Percentiles rank a stretch among this genome's conserved stretches.
phyloP scores from a whole-genome alignment of 495 filamentous ascomycete species.

The Aspergillus leporis region DNA sequence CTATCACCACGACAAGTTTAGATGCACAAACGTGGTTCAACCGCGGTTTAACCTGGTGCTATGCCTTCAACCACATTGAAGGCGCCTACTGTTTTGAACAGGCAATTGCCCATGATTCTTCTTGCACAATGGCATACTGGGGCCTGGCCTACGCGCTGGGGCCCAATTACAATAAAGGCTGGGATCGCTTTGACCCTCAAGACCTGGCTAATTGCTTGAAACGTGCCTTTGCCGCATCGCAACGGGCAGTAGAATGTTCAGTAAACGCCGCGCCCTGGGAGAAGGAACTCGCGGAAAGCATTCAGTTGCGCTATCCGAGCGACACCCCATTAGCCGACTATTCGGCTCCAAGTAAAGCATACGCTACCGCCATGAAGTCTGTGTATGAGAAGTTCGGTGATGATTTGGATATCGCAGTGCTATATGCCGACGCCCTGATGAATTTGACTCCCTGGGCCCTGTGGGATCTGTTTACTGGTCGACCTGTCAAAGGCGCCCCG shows the following conservation, averaged over 20 bases:
- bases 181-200: conserved; percentile 55
- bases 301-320: conserved; percentile 54
- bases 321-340: conserved; percentile 39
- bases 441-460: conserved; percentile 65
- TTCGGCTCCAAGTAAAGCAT: conserved; percentile 50
- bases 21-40: conserved; percentile 60
- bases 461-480: conserved; percentile 59
- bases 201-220: conserved; percentile 46
- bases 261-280: conserved; percentile 44
- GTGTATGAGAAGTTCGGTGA: conserved; percentile 52
- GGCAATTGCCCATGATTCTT: conserved; percentile 52
- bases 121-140: conserved; percentile 66
- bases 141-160: conserved; percentile 63
- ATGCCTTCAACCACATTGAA: conserved; percentile 69
- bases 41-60: conserved; percentile 62
- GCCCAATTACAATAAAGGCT: conserved; percentile 73
- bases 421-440: conserved; percentile 66
- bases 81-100: conserved; percentile 58
- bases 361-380: conserved; percentile 58
- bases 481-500: conserved; percentile 54
- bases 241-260: conserved; percentile 36
- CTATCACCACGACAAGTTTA: conserved; percentile 43
- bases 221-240: conserved; percentile 42
- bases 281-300: conserved; percentile 54
- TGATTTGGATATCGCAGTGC: conserved; percentile 58